Conservation (phyloP, 1,284 basidiomycete genomes). For the Cutaneotrichosporon sp. region DNA sequence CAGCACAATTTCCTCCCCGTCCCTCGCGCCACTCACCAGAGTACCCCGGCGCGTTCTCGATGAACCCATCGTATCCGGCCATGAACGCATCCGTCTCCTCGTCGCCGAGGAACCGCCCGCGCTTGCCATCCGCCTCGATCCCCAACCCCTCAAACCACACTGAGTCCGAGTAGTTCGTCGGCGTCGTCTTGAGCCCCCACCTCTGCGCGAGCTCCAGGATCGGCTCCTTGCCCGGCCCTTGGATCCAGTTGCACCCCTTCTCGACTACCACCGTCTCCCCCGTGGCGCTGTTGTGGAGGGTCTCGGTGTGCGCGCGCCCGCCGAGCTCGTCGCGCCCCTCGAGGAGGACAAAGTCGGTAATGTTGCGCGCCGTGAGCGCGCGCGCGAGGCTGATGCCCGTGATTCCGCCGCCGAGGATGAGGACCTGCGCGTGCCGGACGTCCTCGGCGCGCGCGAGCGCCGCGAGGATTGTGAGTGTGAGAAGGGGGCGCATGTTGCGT, state of each 20-base stretch:
- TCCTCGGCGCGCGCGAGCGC: neutral
- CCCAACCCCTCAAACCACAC: conserved; percentile 23
- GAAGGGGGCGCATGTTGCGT: neutral
- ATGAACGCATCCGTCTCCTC: conserved; percentile 17
- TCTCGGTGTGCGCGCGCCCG: conserved; percentile 61
- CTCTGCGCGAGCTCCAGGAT: conserved; percentile 59
- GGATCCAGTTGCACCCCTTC: conserved; percentile 70
- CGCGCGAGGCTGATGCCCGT: conserved; percentile 67
- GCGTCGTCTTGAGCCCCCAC: conserved; percentile 58
- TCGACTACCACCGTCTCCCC: conserved; percentile 59
- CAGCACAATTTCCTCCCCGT: neutral
- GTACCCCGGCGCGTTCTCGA: conserved; percentile 22
- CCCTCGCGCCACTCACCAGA: conserved; percentile 25
- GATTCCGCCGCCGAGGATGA: conserved; percentile 66
- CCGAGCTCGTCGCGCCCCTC: conserved; percentile 65
- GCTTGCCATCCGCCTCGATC: conserved; percentile 14
- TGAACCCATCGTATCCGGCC: conserved; percentile 19
- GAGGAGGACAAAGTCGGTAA: conserved; percentile 64
- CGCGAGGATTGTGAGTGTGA: neutral
- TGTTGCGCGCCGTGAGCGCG: conserved; percentile 60
- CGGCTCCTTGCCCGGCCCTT: conserved; percentile 59
- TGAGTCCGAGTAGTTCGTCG: conserved; percentile 19
- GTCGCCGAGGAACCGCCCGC: conserved; percentile 18
- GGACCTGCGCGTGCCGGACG: conserved; percentile 42
- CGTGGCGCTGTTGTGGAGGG: conserved; percentile 43